These are phyloP conservation scores for Musa balbisiana DNA, from an alignment of 202 grass and related monocot genomes.

Conservation along the genomic window DNA sequence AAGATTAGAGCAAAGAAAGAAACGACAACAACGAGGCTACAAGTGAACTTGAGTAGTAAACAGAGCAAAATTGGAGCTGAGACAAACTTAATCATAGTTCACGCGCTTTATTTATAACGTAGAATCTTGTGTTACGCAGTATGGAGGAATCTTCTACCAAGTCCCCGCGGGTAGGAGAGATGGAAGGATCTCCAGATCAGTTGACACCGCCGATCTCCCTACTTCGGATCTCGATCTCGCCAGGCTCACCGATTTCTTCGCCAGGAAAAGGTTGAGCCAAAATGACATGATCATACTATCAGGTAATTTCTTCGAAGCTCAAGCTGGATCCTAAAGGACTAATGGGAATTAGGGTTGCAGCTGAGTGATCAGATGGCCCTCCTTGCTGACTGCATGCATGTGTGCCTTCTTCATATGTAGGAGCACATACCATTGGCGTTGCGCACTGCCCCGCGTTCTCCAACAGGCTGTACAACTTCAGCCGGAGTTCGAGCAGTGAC, in stretches of 20 bases:
- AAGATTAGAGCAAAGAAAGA: not conserved
- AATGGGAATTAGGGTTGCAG: too few species aligned
- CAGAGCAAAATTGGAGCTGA: too few species aligned
- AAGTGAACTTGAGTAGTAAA: too few species aligned
- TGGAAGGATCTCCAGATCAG: slow-evolving; percentile 49
- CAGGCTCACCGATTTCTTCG: slow-evolving; percentile 49
- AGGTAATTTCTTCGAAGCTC: slow-evolving; percentile 17
- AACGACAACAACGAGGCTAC: too few species aligned
- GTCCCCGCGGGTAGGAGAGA: slow-evolving; percentile 51
- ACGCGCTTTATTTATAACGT: too few species aligned
- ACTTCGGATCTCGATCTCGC: slow-evolving; percentile 35
- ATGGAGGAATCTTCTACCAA: slow-evolving; percentile 50
- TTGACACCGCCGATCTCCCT: slow-evolving; percentile 58
- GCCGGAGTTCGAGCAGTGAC: slow-evolving; percentile 24
- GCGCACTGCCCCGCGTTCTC: slow-evolving; percentile 40
- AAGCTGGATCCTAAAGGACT: too few species aligned
- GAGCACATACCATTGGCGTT: slow-evolving; percentile 45
- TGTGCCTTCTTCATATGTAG: slow-evolving; percentile 6
- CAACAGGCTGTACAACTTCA: slow-evolving; percentile 52
- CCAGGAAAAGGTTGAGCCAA: slow-evolving; percentile 45
- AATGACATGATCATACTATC: slow-evolving; percentile 59
- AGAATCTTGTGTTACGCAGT: slow-evolving; percentile 22
- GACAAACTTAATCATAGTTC: too few species aligned
- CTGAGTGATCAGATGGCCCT: not conserved
- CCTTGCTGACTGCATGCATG: not conserved